These are phyloP conservation scores for Omphalotus guepiniiformis DNA, from an alignment of 768 basidiomycete genomes.

Conservation along the genomic window DNA sequence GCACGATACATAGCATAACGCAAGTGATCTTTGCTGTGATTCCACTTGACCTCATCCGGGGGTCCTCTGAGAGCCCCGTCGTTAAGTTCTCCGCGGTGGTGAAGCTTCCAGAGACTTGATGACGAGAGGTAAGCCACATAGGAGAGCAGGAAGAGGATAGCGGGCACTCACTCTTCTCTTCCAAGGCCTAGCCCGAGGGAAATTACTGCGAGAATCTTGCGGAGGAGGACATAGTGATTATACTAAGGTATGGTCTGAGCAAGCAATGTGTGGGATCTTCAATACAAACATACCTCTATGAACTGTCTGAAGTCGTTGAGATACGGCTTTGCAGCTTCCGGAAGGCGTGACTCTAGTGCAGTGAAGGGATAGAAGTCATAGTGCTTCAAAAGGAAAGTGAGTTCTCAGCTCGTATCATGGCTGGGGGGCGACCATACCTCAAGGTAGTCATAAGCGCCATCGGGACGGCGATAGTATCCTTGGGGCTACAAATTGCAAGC, in stretches of 20 bases:
- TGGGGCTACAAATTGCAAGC: slow-evolving; percentile 9
- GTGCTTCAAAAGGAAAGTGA: slow-evolving; percentile 10
- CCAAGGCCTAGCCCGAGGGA: slow-evolving; percentile 13
- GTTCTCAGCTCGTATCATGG: background rate
- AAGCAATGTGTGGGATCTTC: background rate
- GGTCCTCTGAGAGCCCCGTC: slow-evolving; percentile 7
- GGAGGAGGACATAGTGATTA: slow-evolving; percentile 15
- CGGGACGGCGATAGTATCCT: slow-evolving; percentile 13
- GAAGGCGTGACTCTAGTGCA: slow-evolving; percentile 7
- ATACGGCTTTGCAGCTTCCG: slow-evolving; percentile 10
- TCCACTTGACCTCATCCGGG: slow-evolving; percentile 12
- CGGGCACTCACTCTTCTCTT: slow-evolving; percentile 8
- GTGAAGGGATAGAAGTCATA: slow-evolving; percentile 14
- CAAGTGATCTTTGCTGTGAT: slow-evolving; percentile 14
- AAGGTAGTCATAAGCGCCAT: slow-evolving; percentile 13
- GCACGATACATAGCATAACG: slow-evolving; percentile 16
- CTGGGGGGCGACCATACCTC: slow-evolving; percentile 8
- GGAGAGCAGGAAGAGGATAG: background rate
- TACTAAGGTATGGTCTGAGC: slow-evolving; percentile 4
- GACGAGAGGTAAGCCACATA: too few relatives aligned
- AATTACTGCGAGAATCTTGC: slow-evolving; percentile 12
- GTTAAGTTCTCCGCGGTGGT: slow-evolving; percentile 10
- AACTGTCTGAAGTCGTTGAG: slow-evolving; percentile 12
- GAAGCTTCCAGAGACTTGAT: slow-evolving; percentile 12
- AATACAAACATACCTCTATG: slow-evolving; percentile 9